Evolutionary conservation across 352 stramenopile species (phyloP).

Genomic region (Phytophthora palmivora): DNA sequence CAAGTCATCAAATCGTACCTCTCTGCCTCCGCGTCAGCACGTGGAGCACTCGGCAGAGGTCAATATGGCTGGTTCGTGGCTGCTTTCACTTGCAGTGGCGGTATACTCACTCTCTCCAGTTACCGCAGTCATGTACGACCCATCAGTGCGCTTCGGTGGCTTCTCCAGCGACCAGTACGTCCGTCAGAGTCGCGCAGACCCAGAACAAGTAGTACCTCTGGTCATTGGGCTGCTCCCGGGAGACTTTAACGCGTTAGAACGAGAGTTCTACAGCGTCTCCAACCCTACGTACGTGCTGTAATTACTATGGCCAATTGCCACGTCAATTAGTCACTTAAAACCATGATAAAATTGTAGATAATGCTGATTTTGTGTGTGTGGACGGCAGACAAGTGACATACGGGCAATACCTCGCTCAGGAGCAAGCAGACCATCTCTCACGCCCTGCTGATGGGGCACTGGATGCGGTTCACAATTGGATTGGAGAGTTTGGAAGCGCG

Average conservation of each 20-base stretch:
- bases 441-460: constrained; percentile 52
- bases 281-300: constrained; percentile 56
- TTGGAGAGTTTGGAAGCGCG: constrained; percentile 25
- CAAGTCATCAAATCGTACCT: constrained; percentile 13
- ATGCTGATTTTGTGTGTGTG: constrained; percentile 5
- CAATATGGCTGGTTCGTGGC: constrained; percentile 26
- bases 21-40: constrained; percentile 14
- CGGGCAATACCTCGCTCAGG: constrained; percentile 51
- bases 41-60: constrained; percentile 8
- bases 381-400: constrained; percentile 56
- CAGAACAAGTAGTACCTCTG: constrained; percentile 56
- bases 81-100: constrained; percentile 22
- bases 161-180: constrained; percentile 50
- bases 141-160: constrained; percentile 23
- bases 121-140: background rate
- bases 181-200: constrained; percentile 34
- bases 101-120: constrained; percentile 9
- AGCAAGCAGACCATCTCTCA: constrained; percentile 54
- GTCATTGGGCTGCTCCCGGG: constrained; percentile 54
- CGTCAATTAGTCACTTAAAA: background rate
- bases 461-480: constrained; percentile 56
- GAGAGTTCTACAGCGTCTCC: constrained; percentile 57
- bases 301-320: background rate
- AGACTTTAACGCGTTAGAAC: constrained; percentile 65
- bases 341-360: background rate